These are phyloP conservation scores for Komagataella kurtzmanii DNA, from an alignment of 805 yeast genomes.

Conservation along the genomic window DNA sequence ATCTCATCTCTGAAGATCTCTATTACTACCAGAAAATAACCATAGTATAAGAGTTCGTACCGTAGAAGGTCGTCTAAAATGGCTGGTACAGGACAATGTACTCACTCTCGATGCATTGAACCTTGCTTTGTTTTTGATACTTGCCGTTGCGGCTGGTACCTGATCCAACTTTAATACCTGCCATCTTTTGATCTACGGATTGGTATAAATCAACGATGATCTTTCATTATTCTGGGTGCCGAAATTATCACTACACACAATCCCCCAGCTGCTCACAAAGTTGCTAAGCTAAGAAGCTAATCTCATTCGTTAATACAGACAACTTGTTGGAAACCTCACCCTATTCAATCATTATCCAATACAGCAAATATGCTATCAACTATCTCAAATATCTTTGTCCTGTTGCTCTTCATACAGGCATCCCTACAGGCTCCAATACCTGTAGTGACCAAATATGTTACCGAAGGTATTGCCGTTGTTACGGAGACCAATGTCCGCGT, in stretches of 20 bases:
- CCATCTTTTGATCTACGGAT: slow-evolving; percentile 8
- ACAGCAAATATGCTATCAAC: not conserved
- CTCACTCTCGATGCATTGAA: not conserved
- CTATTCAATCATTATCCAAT: not conserved
- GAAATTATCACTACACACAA: not conserved
- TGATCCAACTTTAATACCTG: not conserved
- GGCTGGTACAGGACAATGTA: not conserved
- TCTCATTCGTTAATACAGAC: slow-evolving; percentile 1
- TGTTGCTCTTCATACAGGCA: not conserved
- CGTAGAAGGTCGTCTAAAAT: not conserved
- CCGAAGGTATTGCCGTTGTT: slow-evolving; percentile 19
- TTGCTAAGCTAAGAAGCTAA: not conserved
- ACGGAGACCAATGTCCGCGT: slow-evolving; percentile 24
- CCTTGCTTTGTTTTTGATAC: not conserved
- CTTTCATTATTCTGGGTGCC: not conserved
- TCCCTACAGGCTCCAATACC: slow-evolving; percentile 4
- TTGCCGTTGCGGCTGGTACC: not conserved
- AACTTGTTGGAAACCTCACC: not conserved
- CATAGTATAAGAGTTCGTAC: no score
- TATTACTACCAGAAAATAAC: not conserved
- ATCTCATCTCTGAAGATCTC: no score
- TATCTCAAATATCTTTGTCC: not conserved
- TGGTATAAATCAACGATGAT: slow-evolving; percentile 11
- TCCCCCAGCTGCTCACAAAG: not conserved
- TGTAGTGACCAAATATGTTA: slow-evolving; percentile 15